phyloP scores from a whole-genome alignment of 495 filamentous ascomycete species.

The Neurospora sp. region DNA sequence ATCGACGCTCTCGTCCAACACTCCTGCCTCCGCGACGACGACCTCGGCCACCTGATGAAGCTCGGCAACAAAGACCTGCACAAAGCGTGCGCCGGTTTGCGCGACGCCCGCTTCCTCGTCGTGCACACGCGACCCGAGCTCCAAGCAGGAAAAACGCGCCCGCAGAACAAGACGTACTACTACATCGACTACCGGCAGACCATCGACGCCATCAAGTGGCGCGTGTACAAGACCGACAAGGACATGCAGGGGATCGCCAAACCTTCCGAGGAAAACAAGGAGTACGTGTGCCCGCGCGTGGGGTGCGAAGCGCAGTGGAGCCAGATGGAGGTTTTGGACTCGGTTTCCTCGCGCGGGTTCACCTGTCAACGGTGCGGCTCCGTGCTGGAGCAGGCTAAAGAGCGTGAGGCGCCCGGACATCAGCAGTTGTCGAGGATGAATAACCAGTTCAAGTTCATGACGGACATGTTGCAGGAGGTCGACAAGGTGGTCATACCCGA shows the following conservation, averaged over 20 bases:
- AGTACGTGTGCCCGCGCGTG: constrained; percentile 64
- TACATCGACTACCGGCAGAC: constrained; percentile 91
- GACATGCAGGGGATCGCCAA: constrained; percentile 72
- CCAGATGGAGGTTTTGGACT: constrained; percentile 74
- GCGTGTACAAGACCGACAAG: constrained; percentile 73
- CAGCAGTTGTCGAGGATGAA: constrained; percentile 82
- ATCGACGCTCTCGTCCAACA: constrained; percentile 90
- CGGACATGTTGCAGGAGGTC: constrained; percentile 75
- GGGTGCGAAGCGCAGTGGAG: constrained; percentile 71
- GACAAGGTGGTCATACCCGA: constrained; percentile 74
- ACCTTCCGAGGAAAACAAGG: constrained; percentile 76
- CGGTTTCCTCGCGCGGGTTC: constrained; percentile 56
- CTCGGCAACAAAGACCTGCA: constrained; percentile 83
- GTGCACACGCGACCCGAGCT: constrained; percentile 76
- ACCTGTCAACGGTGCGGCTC: constrained; percentile 73
- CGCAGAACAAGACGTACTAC: constrained; percentile 82
- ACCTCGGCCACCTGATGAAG: constrained; percentile 73
- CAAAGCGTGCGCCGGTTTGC: constrained; percentile 71
- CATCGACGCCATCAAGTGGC: constrained; percentile 94
- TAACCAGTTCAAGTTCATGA: constrained; percentile 74
- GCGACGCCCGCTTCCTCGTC: constrained; percentile 74
- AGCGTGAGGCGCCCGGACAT: constrained; percentile 58
- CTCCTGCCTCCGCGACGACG: constrained; percentile 76
- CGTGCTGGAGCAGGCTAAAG: constrained; percentile 56
- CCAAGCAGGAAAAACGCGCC: constrained; percentile 68